Evolutionary conservation across 1,284 basidiomycete species (phyloP), one percentile per base, ranked within the genome.

Genomic region (Cutaneotrichosporon sp.): DNA sequence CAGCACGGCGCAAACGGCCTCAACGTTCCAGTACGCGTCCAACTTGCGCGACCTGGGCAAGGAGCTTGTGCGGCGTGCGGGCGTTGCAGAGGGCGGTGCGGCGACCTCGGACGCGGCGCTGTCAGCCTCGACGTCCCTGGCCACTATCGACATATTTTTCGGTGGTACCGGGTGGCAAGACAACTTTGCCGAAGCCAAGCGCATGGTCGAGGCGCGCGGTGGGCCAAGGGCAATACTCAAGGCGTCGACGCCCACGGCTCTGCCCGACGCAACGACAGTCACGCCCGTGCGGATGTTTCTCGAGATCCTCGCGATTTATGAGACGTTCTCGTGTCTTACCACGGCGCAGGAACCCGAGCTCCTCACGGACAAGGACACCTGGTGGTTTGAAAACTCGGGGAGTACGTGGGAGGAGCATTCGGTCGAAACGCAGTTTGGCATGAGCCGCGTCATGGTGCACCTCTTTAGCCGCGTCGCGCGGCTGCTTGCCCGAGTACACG

Each of bases 351-450:
- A 74, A 54, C 77, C 77, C 12, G 65, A 70, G 12, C 61, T 80
- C 35, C 69, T 79, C 51, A 69, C 70, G 44, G 71, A 68, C 52
- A 65, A 68, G 44, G 68, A 72, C 41, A 70, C 61, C 41, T 80
- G 78, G 77, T 79, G 77, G 78, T 77, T 63, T 22, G 41, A 51
- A 50, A 69, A 54, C 42, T 53, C 50, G 48, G 64, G 67, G 59
- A 54, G 51, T 36, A 66, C 72, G 55, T 68, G 76, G 68, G 69
- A 74, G 64, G 60, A 69, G 59, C 61, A 77, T 71, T 70, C 75
- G 53, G 76, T 79, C 23, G 80, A 81, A 65, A 78, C 75, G 62
- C 76, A 77, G 52, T 78, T 80, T 63, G 80, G 79, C 54, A 76
- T 74, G 66, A 68, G 67, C n/a, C 65, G 67, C 40, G 63, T 66